Evolutionary conservation across 106 monocot species (phyloP).

Genomic region (Dioscorea zingiberensis): DNA sequence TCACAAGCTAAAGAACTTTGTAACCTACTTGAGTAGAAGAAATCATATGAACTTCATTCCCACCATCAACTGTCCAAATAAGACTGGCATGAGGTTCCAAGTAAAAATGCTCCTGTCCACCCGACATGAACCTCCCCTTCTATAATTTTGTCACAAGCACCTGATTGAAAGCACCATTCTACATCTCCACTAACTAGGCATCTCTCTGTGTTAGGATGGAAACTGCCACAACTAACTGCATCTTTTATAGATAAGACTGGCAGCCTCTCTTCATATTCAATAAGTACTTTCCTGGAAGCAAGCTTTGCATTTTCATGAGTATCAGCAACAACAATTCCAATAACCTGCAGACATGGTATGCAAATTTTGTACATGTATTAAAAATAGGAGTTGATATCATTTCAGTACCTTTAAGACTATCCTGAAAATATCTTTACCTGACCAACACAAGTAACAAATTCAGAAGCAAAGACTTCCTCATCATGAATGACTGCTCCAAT

Average conservation of each 20-base stretch:
- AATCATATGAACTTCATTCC: constrained; percentile 98
- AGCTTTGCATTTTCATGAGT: constrained; percentile 91
- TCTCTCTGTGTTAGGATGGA: constrained; percentile 59
- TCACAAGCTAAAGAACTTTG: background rate
- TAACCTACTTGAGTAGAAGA: constrained; percentile 91
- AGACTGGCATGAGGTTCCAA: constrained; percentile 85
- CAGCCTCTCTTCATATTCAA: constrained; percentile 75
- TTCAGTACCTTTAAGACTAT: too few species aligned
- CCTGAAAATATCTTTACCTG: constrained; percentile 47
- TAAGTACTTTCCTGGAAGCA: constrained; percentile 67
- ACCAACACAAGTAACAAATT: constrained; percentile 95
- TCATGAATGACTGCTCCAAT: constrained; percentile 70
- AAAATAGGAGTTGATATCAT: too few species aligned
- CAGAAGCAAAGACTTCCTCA: constrained; percentile 92
- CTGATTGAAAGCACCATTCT: constrained; percentile 57
- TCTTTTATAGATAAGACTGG: constrained; percentile 81
- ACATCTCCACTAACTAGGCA: constrained; percentile 72
- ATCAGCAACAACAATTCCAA: constrained; percentile 96
- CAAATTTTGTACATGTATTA: too few species aligned
- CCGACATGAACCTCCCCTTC: constrained; percentile 91
- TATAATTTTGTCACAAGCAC: constrained; percentile 70
- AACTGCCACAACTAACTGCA: constrained; percentile 60
- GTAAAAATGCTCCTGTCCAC: constrained; percentile 98
- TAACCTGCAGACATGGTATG: constrained; percentile 38
- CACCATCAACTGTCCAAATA: constrained; percentile 93